Base-by-base conservation (phyloP, 495 filamentous ascomycete genomes). In the Xylona heveae region DNA sequence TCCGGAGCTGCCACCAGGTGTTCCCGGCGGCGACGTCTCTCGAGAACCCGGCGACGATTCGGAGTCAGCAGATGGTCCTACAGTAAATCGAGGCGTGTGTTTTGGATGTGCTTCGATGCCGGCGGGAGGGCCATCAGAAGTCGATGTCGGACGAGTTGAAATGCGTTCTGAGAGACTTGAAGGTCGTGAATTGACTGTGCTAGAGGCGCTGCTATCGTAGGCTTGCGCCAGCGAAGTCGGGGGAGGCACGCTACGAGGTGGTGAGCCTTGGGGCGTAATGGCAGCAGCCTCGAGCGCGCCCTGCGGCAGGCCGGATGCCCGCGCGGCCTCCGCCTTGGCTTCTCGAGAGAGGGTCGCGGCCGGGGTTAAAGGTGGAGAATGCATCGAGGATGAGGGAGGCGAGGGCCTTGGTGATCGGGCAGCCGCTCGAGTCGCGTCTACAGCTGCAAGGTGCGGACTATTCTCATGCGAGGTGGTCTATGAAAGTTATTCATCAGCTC, bases 331-430 rank as follows among this genome's bases (percentile, higher is more conserved):
- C 28, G 47, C 19, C 36, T 46, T 50, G 30, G 41, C 39, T 38
- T 71, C 69, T 41, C 55, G 55, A 33, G 64, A 67, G 37, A 58
- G 50, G 25, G 78, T 80, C 9, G 68, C 79, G 20, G 82, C 72
- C 19, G 88, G 85, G 3, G 85, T 92, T 9, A 95, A 65, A 15
- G 81, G 83, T 38, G 88, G 88, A 9, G 83, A 88, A 40, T 85
- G 74, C 59, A 84, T 71, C 28, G 71, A 62, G 30, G 72, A 61
- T 16, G 57, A 51, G 42, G 19, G 31, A 25, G 36, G 21, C 4
- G 36, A 17, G 1, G 30, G 22, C 10, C 15, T 28, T n/a, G 28
- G 36, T 6, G 38, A 34, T 14, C 22, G 21, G 19, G 31, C 34
- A 32, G 23, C n/a, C n/a, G n/a, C n/a, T n/a, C n/a, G n/a, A n/a